Evolutionary conservation across 148 eudicot species (phyloP), one percentile per base, ranked within the genome.

Genomic region (Amaranthus hypochondriacus): DNA sequence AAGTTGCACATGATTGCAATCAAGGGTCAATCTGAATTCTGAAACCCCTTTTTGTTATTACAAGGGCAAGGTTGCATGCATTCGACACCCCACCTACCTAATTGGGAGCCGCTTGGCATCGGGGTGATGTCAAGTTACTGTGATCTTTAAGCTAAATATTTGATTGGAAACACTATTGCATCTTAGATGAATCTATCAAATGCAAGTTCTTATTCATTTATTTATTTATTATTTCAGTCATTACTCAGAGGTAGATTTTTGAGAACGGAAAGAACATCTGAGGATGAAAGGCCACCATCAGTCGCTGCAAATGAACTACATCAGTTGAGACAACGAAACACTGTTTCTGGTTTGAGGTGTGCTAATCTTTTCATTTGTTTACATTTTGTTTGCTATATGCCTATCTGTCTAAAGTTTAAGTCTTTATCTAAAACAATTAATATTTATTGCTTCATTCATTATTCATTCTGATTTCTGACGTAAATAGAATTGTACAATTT

Each of bases 191-290:
- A 28, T 28, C 39, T 28, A 28, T 28, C 39, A 28, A 28, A 28
- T 28, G 39, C 39, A 28, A 2, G 39, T 28, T 28, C 39, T 28
- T 28, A 28, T 28, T 14, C 58, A 67, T 49, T 9, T 77, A 21
- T 82, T 51, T 8, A 73, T 65, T 70, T 73, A 48, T 68, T 42
- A 54, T 78, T 78, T 59, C 89, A 96, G 99, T 89, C 99, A 63
- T 80, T 96, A 68, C 96, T 96, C 79, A 83, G 99, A 80, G 99
- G 99, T 61, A 89, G 99, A 81, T 96, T 96, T 84, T 85, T 96
- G 87, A 87, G 99, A 64, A 85, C 78, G 81, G 97, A 90, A 80
- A 83, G 95, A 81, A 85, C 90, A 3, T 80, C 62, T 72, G 96
- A 89, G 89, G 97, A 90, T 49, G 96, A 90, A 79, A 89, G 97